Base-by-base conservation (phyloP, 2,329 filamentous ascomycete species). In the Penicillium sp. region DNA sequence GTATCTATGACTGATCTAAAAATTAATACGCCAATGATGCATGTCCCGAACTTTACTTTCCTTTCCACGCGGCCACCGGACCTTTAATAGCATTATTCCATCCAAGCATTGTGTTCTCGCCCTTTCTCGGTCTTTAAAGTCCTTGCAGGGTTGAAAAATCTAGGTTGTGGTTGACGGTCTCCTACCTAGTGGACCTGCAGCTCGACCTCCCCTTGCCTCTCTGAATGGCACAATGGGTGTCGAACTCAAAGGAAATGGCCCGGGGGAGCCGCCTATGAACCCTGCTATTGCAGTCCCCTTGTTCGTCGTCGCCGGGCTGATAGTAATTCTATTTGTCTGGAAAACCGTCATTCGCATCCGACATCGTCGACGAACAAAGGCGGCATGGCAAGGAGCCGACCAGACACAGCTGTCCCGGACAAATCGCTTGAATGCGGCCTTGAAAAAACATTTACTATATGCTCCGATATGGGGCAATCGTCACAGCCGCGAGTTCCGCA, bases 401-500 rank as follows among this genome's bases (percentile, higher is more conserved):
- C 70, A 72, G 48, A 57, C 42, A 5, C 57, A 48, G 30, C 62
- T 66, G 5, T 53, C 62, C 1, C 55, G 43, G 14, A 61, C 58
- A 17, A 61, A 48, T 50, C 10, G 46, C 0, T 3, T 63, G 1
- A 62, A 58, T 9, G 60, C 67, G 26, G 57, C 50, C 43, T 50
- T 77, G 17, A 77, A 78, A 60, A 75, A 71, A 55, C 64, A 77
- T 59, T 14, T 78, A 5, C 61, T 77, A 16, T 77, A 77, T 67
- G 87, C 90, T 1, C 90, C 90, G 9, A 75, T 93, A 14, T 82
- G 85, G 68, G 81, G 81, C 55, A 86, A 86, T 66, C 83, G 89
- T 61, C 90, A 92, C 75, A 92, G 91, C 66, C 80, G 82, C 25
- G 85, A 88, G 66, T 82, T 89, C 61, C 84, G 85, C 67, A 68